Evolutionary conservation across 306 rosid species (phyloP), one percentile per base, ranked within the genome.

Genomic region (Notholithocarpus densiflorus): DNA sequence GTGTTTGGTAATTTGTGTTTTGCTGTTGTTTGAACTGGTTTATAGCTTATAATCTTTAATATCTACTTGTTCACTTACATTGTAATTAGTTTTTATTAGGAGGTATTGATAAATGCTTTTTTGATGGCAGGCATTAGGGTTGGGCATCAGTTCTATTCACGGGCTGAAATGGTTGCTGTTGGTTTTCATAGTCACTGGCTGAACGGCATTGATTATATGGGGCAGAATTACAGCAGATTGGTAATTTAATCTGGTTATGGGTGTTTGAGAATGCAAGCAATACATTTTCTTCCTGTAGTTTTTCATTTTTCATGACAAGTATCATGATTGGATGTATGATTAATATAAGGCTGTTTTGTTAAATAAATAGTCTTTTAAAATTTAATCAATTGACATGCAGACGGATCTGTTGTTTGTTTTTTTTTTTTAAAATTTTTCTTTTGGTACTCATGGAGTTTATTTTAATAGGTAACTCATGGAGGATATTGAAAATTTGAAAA

Each of bases 151-250:
- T 95, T 95, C 80, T 95, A 88, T 91, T 91, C 98, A 68, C 97
- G 99, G 68, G 96, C 96, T 84, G 99, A 95, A 89, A 95, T 95
- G 99, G 98, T 91, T 40, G 93, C 78, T 21, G 89, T 95, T 86
- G 99, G 99, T 77, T 91, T 91, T 82, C 99, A 95, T 79, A 84
- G 96, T 82, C 99, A 95, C 68, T 95, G 99, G 99, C 86, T 95
- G 76, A 93, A 91, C 19, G 99, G 99, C 56, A 95, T 95, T 75
- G 99, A 95, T 81, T 95, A 40, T 81, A 91, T 95, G 92, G 98
- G 97, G 68, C 57, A 19, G 27, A 34, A 75, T 73, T 91, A 91
- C 84, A 65, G 81, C 14, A 95, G 90, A 88, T 65, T 29, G 96
- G 99, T 95, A 95, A 85, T 76, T 40, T 74, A 77, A 27, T 56